These are phyloP conservation scores for Flaveria brownii DNA, from an alignment of 129 eudicot genomes.

Conservation along the genomic window DNA sequence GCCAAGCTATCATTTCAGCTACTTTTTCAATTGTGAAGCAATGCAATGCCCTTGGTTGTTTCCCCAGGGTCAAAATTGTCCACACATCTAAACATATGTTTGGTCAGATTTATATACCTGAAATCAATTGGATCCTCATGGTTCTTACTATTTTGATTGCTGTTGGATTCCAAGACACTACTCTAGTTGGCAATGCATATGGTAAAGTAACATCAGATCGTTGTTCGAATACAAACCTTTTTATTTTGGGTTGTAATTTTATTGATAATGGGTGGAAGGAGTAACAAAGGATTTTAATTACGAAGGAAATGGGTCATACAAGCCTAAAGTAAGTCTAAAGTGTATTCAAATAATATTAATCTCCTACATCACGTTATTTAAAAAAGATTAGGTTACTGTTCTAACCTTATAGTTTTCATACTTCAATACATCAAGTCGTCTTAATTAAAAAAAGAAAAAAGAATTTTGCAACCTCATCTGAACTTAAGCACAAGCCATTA, in stretches of 20 bases:
- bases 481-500: neutral
- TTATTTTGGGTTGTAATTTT: neutral
- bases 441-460: neutral
- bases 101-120: constrained; percentile 90
- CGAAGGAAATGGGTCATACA: neutral
- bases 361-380: neutral
- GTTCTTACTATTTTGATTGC: constrained; percentile 77
- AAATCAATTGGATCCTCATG: constrained; percentile 97
- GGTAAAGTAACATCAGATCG: constrained; percentile 43
- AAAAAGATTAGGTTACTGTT: neutral
- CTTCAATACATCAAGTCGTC: no score
- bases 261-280: neutral
- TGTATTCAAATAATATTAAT: neutral
- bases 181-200: constrained; percentile 83
- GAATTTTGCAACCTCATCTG: neutral
- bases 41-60: constrained; percentile 95
- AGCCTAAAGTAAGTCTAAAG: neutral
- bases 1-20: constrained; percentile 94
- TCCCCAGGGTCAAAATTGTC: constrained; percentile 92
- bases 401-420: neutral
- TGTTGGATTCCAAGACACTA: constrained; percentile 82
- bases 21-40: constrained; percentile 92
- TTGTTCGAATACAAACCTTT: neutral
- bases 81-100: constrained; percentile 84
- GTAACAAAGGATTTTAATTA: neutral